Conservation (phyloP, 352 stramenopile genomes). For the Phytophthora europaea region DNA sequence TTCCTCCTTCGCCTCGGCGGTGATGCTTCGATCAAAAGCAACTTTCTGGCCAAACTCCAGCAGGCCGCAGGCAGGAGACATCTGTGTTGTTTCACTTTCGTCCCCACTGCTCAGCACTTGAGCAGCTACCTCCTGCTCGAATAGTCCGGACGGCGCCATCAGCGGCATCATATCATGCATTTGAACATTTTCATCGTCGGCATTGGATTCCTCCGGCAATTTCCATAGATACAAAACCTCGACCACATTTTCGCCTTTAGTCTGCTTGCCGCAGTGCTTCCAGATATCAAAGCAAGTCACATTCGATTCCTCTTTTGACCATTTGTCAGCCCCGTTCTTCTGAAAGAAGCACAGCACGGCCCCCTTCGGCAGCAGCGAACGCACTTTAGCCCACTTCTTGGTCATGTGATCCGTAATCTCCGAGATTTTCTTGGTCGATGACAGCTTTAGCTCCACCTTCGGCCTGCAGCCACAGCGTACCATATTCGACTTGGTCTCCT, state of each 20-base stretch:
- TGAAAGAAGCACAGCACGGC: slow-evolving; percentile 66
- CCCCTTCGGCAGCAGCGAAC: slow-evolving; percentile 31
- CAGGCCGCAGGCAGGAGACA: slow-evolving; percentile 39
- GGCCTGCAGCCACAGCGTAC: slow-evolving; percentile 61
- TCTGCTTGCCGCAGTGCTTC: slow-evolving; percentile 70
- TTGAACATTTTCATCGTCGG: slow-evolving; percentile 23
- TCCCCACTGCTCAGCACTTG: slow-evolving; percentile 30
- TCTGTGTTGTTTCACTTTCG: slow-evolving; percentile 30
- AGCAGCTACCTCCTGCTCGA: slow-evolving; percentile 31
- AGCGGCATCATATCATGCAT: slow-evolving; percentile 32
- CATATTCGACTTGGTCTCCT: slow-evolving; percentile 60
- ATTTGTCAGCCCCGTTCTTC: slow-evolving; percentile 52
- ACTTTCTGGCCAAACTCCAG: slow-evolving; percentile 56
- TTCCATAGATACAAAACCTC: slow-evolving; percentile 78
- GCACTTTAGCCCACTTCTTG: slow-evolving; percentile 76
- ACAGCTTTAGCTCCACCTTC: slow-evolving; percentile 87
- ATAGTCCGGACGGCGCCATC: slow-evolving; percentile 32
- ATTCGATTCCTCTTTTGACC: slow-evolving; percentile 52
- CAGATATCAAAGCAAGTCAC: slow-evolving; percentile 82
- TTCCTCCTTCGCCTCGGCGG: slow-evolving; percentile 28
- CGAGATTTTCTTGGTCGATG: slow-evolving; percentile 80
- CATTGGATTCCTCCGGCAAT: slow-evolving; percentile 7
- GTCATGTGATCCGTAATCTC: slow-evolving; percentile 84
- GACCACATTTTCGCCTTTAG: slow-evolving; percentile 75
- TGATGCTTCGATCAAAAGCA: slow-evolving; percentile 52